Percentiles rank a stretch among this genome's conserved stretches.
Evolutionary conservation across 495 filamentous ascomycete species (phyloP).

Genomic region (Astrocystis sublimbata): DNA sequence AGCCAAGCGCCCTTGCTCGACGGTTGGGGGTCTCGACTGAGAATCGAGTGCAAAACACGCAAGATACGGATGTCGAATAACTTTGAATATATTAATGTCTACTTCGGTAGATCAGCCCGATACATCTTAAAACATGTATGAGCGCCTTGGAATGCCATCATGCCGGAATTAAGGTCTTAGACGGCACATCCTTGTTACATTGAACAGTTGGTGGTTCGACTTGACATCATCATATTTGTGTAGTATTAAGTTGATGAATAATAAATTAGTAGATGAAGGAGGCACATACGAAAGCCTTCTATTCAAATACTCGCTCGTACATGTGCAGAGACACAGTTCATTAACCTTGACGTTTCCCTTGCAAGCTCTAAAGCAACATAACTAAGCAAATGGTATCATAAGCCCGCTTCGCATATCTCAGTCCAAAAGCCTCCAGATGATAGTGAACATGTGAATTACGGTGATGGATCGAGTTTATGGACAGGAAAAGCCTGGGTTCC

Average conservation of each 20-base stretch:
- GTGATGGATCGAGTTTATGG: not conserved
- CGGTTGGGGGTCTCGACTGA: too few relatives aligned
- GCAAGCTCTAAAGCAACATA: not conserved
- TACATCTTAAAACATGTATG: not conserved
- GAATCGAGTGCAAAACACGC: not conserved
- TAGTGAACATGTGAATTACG: constrained; percentile 10
- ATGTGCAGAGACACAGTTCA: not conserved
- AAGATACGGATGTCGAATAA: not conserved
- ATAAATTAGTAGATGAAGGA: not conserved
- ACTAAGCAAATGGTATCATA: constrained; percentile 20
- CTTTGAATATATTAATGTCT: not conserved
- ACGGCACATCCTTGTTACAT: constrained; percentile 1
- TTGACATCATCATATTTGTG: not conserved
- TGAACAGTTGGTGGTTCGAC: not conserved
- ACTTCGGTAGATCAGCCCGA: not conserved
- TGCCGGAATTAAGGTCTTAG: not conserved
- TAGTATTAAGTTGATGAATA: not conserved
- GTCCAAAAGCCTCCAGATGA: constrained; percentile 18
- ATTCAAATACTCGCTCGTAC: not conserved
- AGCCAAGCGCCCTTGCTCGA: too few relatives aligned
- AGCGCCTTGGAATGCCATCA: not conserved
- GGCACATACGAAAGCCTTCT: not conserved
- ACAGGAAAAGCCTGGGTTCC: constrained; percentile 3
- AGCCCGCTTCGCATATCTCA: constrained; percentile 14
- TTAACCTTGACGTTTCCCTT: not conserved